Base-by-base conservation (phyloP, 768 basidiomycete genomes). In the Lactarius deliciosus region DNA sequence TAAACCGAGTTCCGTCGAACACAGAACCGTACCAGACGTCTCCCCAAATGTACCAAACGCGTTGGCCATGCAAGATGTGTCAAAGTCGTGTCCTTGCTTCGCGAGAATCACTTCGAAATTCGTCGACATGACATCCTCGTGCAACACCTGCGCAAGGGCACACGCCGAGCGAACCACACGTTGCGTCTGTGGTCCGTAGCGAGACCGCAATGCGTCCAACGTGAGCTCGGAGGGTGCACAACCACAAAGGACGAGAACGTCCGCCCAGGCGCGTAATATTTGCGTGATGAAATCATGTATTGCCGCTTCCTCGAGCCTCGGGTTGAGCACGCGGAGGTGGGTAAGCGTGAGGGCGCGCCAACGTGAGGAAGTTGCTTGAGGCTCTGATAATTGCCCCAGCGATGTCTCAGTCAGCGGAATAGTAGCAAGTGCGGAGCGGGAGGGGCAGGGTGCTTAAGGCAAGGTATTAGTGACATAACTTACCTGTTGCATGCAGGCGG, bases 61-160 rank as follows among this genome's bases (percentile, higher is more conserved):
- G 72, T 89, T 86, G 32, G 75, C 72, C 86, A 88, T 88, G 36
- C 78, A 77, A 25, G 78, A 76, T 3, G 76, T 75, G 61, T 86
- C 81, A 71, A 85, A 88, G 13, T 75, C 15, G 20, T 79, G 78
- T 2, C 82, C 83, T 38, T 82, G 81, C 64, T 88, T 86, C 2
- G 85, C 82, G 22, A 85, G 81, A 47, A 88, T 75, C 41, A 91
- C 81, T 70, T 92, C 88, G 71, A 92, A 92, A 64, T 82, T 86
- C 2, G 90, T 88, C 2, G 87, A 89, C 79, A 92, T 83, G 72
- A 91, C 90, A 66, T 91, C 90, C 71, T 92, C 89, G 58, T 84
- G 79, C 41, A 84, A 82, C 47, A 90, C 84, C 58, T 80, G 82
- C 13, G 88, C 87, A 36, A 92, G 77, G 65, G 81, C 81, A 73